Evolutionary conservation across 2,329 filamentous ascomycete species (phyloP).

Genomic region (Zasmidium cellare): DNA sequence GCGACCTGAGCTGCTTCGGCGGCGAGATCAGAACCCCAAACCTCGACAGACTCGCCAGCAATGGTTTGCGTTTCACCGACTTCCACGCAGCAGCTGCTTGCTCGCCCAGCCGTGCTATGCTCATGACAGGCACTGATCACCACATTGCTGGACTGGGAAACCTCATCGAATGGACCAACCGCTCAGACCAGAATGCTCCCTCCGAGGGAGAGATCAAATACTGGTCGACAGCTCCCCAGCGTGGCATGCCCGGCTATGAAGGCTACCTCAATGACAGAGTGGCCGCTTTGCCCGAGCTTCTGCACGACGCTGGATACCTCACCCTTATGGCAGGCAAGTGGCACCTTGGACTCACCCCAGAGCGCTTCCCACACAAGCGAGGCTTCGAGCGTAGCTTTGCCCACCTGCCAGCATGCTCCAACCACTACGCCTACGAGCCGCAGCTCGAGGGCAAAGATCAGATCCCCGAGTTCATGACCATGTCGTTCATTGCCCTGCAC

Average conservation of each 20-base stretch:
- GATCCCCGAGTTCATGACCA: conserved; percentile 44
- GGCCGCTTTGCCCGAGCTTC: conserved; percentile 58
- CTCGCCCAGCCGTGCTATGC: conserved; percentile 65
- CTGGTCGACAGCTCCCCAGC: conserved; percentile 55
- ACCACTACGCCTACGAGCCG: conserved; percentile 58
- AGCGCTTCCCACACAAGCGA: conserved; percentile 56
- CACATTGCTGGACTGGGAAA: conserved; percentile 62
- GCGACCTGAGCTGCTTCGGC: conserved; percentile 60
- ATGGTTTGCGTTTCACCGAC: conserved; percentile 61
- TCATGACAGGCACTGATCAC: conserved; percentile 65
- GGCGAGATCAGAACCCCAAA: conserved; percentile 62
- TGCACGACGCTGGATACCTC: conserved; percentile 60
- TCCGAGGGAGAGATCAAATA: conserved; percentile 45
- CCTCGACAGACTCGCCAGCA: conserved; percentile 51
- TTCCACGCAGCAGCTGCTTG: conserved; percentile 67
- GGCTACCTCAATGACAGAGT: conserved; percentile 64
- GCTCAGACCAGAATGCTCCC: conserved; percentile 54
- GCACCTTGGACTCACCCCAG: conserved; percentile 61
- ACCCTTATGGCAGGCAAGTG: conserved; percentile 65
- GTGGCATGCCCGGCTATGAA: conserved; percentile 62
- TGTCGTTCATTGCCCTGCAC: conserved; percentile 43
- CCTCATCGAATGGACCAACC: conserved; percentile 59
- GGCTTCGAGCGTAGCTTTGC: conserved; percentile 63
- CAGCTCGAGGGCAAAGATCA: conserved; percentile 38
- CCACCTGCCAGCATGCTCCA: conserved; percentile 61